Base-by-base conservation (phyloP, 1,139 yeast species). In the Geotrichum histeridarum region DNA sequence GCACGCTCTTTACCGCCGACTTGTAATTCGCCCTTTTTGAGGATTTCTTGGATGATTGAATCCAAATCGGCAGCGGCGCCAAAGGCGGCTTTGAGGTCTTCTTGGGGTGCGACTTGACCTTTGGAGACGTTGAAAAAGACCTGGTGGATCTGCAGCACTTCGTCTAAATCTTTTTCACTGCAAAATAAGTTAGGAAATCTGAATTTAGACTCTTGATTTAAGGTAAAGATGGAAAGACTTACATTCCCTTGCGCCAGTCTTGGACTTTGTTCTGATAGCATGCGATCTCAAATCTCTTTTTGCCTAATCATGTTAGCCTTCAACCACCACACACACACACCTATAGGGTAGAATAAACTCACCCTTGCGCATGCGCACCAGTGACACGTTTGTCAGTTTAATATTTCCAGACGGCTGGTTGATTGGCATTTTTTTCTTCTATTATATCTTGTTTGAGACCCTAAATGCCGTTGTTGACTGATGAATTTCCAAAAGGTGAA, bases 191-290 rank as follows among this genome's bases (percentile, higher is more conserved):
- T 42, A 49, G 44, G n/a, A n/a, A n/a, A n/a, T n/a, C n/a, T 17
- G n/a, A n/a, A n/a, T n/a, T n/a, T n/a, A n/a, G n/a, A n/a, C n/a
- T n/a, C 37, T 36, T 8, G 12, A 11, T 7, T 41, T 11, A 42
- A 5, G 14, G 17, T 17, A 35, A 39, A 11, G 44, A 14, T 5
- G 32, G 27, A 17, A 12, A 12, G 7, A 66, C 76, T 56, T 64
- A 77, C 72, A 83, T 84, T 68, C 85, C 90, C 67, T 80, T 80
- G 63, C 97, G 77, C 84, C 93, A 93, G 70, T 93, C 99, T 67
- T 91, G 98, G 11, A 93, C 97, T 67, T 94, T 93, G 66, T 93
- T 93, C 66, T 89, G 97, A 69, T 93, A 93, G 67, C 99, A 93
- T 0, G 98, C 99, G 48, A 94, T 80, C 70, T 93, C 99, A 65